Base-by-base conservation (phyloP, 2,329 filamentous ascomycete species). In the Tolypocladium inflatum region DNA sequence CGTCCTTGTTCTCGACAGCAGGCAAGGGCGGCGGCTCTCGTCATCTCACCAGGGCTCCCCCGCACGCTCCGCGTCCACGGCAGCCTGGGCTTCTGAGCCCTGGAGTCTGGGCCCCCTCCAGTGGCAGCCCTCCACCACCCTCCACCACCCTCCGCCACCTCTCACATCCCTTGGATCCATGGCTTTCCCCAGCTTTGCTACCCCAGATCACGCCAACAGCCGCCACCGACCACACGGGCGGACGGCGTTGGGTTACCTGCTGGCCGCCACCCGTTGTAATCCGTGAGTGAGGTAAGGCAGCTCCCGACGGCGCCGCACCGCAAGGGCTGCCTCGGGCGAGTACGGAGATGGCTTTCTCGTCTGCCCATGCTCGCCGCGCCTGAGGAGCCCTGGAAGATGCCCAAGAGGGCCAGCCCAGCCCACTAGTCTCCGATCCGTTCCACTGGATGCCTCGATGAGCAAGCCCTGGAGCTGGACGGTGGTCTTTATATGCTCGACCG, bases 361-460 rank as follows among this genome's bases (percentile, higher is more conserved):
- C 35, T 39, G 51, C 21, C 21, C 37, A 11, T 10, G 37, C 53
- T 54, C 23, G n/a, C 15, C n/a, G 35, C 17, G 48, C 26, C 17
- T 6, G 9, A 15, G 9, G 8, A 11, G 26, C 26, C 45, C 17
- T 51, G 26, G 17, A 17, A 51, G 23, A 50, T 11, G 17, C 6
- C 13, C 15, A n/a, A 19, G 15, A 30, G 26, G 26, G 43, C 43
- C 45, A 42, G 41, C 41, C n/a, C 19, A n/a, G 19, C n/a, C 41
- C 23, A 26, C 42, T 56, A 57, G 45, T 15, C 42, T 56, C 55
- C 55, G 55, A 41, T 56, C 43, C 26, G 37, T 56, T 51, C 55
- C 55, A 50, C 33, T 15, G 23, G 17, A 35, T 13, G 30, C 19
- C 30, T 21, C 19, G 48, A 50, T 19, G 45, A n/a, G 42, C 42